phyloP scores from a whole-genome alignment of 2,329 filamentous ascomycete species.

The Biscogniauxia sp. region DNA sequence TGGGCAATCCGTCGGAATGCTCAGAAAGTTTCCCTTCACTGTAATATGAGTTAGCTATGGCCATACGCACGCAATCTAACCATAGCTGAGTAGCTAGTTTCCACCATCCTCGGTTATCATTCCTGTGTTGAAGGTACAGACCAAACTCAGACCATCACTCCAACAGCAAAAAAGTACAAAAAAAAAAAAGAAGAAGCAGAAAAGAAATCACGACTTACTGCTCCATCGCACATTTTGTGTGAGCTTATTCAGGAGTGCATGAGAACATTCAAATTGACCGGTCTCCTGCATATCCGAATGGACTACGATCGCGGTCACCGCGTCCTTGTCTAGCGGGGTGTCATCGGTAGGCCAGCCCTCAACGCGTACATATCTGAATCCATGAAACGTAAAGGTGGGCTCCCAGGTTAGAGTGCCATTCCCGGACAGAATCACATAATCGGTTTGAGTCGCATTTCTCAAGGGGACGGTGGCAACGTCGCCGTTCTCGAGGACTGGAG shows the following conservation, averaged over 20 bases:
- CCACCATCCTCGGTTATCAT: no score
- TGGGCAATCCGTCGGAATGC: constrained; percentile 50
- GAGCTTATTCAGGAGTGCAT: constrained; percentile 50
- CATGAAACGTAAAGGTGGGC: constrained; percentile 50
- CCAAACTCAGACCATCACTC: no score
- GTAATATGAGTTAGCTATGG: not conserved
- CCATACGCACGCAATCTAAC: not conserved
- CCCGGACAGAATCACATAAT: constrained; percentile 26
- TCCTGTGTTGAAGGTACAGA: no score
- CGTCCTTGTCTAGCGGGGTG: constrained; percentile 24
- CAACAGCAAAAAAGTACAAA: not conserved
- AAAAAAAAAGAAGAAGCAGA: no score
- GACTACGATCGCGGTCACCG: constrained; percentile 40
- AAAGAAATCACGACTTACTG: constrained; percentile 26
- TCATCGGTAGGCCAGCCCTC: constrained; percentile 36
- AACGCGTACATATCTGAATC: constrained; percentile 48
- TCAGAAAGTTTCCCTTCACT: constrained; percentile 57
- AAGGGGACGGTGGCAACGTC: constrained; percentile 37
- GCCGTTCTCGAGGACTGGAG: constrained; percentile 41
- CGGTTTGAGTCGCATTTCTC: constrained; percentile 23
- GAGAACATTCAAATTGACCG: constrained; percentile 51
- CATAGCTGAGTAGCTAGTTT: not conserved
- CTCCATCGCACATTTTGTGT: constrained; percentile 55
- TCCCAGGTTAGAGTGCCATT: constrained; percentile 54
- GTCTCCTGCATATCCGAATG: constrained; percentile 52